These are phyloP conservation scores for Aspergillus fischeri DNA, from an alignment of 2,329 filamentous ascomycete species.

Conservation along the genomic window DNA sequence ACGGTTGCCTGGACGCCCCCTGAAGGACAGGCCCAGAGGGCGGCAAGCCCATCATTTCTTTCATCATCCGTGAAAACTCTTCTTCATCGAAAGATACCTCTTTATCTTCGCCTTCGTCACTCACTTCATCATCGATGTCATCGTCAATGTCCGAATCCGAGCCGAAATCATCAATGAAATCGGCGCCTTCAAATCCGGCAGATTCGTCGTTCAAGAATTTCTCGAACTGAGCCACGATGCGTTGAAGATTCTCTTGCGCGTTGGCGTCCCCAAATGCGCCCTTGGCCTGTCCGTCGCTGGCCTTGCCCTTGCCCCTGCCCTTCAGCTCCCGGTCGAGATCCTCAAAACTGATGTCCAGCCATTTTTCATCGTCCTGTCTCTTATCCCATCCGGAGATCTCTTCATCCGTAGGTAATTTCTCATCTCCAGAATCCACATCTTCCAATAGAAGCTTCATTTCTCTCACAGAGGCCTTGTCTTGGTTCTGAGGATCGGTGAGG, in stretches of 20 bases:
- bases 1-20: constrained; percentile 14
- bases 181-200: constrained; percentile 74
- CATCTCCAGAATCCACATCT: constrained; percentile 69
- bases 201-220: constrained; percentile 82
- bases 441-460: constrained; percentile 74
- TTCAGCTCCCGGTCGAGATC: constrained; percentile 81
- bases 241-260: constrained; percentile 61
- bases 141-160: constrained; percentile 55
- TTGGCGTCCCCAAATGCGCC: constrained; percentile 44
- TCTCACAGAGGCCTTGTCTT: constrained; percentile 64
- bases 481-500: constrained; percentile 61
- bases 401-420: constrained; percentile 63
- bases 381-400: constrained; percentile 70
- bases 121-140: constrained; percentile 51
- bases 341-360: constrained; percentile 87
- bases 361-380: constrained; percentile 77
- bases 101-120: constrained; percentile 65
- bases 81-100: constrained; percentile 78
- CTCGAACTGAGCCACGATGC: constrained; percentile 93
- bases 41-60: constrained; percentile 77
- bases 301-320: constrained; percentile 46
- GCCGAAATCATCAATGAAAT: constrained; percentile 66
- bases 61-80: constrained; percentile 83
- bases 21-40: constrained; percentile 29
- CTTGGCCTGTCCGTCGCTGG: constrained; percentile 11